These are phyloP conservation scores for Sporothrix dimorphospora DNA, from an alignment of 2,329 filamentous ascomycete species.

Conservation along the genomic window DNA sequence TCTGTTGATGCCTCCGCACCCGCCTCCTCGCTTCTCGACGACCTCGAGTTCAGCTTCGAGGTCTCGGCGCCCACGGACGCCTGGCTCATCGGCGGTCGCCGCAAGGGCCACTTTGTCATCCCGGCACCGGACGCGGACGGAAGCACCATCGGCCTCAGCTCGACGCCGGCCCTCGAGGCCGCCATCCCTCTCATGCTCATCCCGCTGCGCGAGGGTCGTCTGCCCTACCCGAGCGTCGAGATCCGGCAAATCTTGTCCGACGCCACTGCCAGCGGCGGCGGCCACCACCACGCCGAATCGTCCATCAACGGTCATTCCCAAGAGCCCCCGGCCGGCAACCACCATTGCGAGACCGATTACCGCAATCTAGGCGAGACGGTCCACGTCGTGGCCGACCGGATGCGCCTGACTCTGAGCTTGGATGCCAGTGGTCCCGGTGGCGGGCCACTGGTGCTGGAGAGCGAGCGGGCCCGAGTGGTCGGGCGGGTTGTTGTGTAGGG, in stretches of 20 bases:
- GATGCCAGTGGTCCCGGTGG: conserved; percentile 68
- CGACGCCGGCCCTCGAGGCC: conserved; percentile 54
- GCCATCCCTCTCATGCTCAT: conserved; percentile 74
- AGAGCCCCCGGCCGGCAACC: not conserved
- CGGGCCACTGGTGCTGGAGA: conserved; percentile 68
- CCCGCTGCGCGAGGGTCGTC: conserved; percentile 74
- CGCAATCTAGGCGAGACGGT: conserved; percentile 77
- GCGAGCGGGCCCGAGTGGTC: conserved; percentile 48
- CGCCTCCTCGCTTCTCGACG: conserved; percentile 33
- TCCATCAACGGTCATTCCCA: not conserved
- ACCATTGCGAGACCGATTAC: conserved; percentile 76
- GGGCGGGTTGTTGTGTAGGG: conserved; percentile 44
- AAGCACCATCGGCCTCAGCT: conserved; percentile 38
- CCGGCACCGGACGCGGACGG: conserved; percentile 40
- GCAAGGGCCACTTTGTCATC: conserved; percentile 76
- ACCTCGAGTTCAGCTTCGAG: conserved; percentile 81
- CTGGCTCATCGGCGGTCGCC: conserved; percentile 84
- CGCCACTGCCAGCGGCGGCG: conserved; percentile 14
- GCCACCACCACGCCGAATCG: not conserved
- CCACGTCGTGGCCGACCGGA: conserved; percentile 71
- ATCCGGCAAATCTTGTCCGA: conserved; percentile 62
- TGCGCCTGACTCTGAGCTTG: conserved; percentile 72
- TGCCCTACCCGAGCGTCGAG: conserved; percentile 79
- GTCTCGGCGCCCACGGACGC: conserved; percentile 71
- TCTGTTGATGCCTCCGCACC: not conserved